A percentile compares a stretch with the other conserved stretches of the same genome.
Evolutionary conservation across 495 filamentous ascomycete genomes (phyloP).

Genomic region (Rostrohypoxylon terebratum): DNA sequence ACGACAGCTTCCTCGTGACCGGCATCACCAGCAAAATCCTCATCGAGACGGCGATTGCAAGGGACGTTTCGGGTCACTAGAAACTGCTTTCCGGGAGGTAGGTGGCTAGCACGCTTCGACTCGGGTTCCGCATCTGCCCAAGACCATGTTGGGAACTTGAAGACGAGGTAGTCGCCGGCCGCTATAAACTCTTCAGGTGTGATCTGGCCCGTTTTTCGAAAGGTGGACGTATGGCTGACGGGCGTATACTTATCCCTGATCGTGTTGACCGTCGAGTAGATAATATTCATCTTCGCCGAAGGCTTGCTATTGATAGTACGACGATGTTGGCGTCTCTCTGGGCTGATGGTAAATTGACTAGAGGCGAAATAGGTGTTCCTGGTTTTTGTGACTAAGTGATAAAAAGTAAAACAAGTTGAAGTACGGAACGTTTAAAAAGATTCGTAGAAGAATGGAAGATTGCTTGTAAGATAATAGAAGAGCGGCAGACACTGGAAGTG

Average conservation of each 20-base stretch:
- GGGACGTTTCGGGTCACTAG: conserved; percentile 94
- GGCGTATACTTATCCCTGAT: conserved; percentile 91
- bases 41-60: conserved; percentile 89
- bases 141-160: conserved; percentile 99
- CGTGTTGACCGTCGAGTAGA: conserved; percentile 85
- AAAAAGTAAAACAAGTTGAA: background rate
- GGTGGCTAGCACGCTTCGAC: conserved; percentile 79
- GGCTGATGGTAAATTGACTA: background rate
- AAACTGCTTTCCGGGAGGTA: conserved; percentile 93
- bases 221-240: conserved; percentile 88
- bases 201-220: conserved; percentile 92
- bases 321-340: background rate
- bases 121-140: conserved; percentile 89
- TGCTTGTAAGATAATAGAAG: conserved; percentile 16
- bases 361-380: conserved; percentile 11
- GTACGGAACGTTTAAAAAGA: background rate
- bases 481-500: conserved; percentile 14
- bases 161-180: conserved; percentile 97
- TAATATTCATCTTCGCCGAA: conserved; percentile 60
- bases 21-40: conserved; percentile 90
- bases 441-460: background rate
- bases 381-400: background rate
- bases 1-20: conserved; percentile 86
- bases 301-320: background rate
- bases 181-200: conserved; percentile 97